Evolutionary conservation across 257 asterid species (phyloP), one percentile per base, ranked within the genome.

Genomic region (Solanum gandarillasii): DNA sequence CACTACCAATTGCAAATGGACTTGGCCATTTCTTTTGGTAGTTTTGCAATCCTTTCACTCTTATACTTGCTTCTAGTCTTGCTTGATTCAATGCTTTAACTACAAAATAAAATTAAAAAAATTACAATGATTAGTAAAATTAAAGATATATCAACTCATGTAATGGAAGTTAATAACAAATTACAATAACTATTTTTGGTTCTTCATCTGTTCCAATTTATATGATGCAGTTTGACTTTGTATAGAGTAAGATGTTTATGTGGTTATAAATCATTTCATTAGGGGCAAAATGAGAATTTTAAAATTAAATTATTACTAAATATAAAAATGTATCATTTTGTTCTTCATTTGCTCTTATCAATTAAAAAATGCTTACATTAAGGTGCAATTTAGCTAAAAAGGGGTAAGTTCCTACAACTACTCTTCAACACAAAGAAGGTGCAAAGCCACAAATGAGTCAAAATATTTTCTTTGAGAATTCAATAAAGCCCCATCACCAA

Each of bases 71-170:
- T 85, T 96, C 99, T 79, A 96, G 29, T 29, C 97, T 92, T 46
- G 97, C 98, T 82, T 91, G 90, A 87, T 96, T 96, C 60, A 96
- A 89, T 27, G 96, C 98, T 89, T 93, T 94, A 58, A 91, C 99
- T 96, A 94, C 73, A 48, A 58, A 36, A n/a, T 34, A 43, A 7
- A 16, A 52, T 1, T 4, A 1, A 48, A 48, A 48, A 5, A 2
- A 14, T 43, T 46, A 52, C 62, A 52, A 16, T 52, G 23, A 52
- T 52, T 16, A 48, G 13, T 36, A 29, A 58, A 60, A 21, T 10
- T 60, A 12, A 36, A 32, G 34, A 7, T 20, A 34, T 35, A 60
- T 25, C 52, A 58, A 75, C 31, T 36, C 32, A 35, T 75, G 5
- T 74, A 35, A 36, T 35, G 48, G 18, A 35, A 35, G 31, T 10